These are phyloP conservation scores for Sungouiozyma intestinalis DNA, from an alignment of 805 yeast genomes.

Conservation along the genomic window DNA sequence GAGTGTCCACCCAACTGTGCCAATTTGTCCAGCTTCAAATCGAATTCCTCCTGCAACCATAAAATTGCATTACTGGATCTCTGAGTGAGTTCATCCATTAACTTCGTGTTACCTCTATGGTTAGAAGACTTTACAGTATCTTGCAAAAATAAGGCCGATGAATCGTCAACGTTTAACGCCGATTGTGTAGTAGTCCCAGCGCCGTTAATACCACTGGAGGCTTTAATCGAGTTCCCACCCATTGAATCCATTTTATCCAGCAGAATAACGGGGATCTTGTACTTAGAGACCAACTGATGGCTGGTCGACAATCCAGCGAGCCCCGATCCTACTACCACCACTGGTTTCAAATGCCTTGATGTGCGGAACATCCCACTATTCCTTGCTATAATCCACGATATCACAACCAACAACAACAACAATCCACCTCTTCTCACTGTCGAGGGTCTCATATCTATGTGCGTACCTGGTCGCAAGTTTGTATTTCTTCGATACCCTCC, in stretches of 20 bases:
- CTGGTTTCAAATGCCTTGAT: conserved; percentile 15
- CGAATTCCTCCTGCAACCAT: conserved; percentile 61
- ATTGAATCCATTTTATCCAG: conserved; percentile 39
- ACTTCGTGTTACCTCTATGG: conserved; percentile 44
- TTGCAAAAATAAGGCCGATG: conserved; percentile 45
- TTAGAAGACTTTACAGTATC: conserved; percentile 66
- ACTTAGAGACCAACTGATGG: conserved; percentile 29
- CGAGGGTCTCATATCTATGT: neutral
- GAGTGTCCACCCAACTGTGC: conserved; percentile 78
- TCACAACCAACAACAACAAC: neutral
- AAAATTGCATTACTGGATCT: conserved; percentile 58
- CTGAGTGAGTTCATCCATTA: conserved; percentile 49
- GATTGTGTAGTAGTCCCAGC: conserved; percentile 55
- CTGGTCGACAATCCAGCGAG: conserved; percentile 44
- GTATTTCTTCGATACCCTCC: no score
- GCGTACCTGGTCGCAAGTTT: no score
- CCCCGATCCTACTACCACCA: conserved; percentile 46
- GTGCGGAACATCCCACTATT: neutral
- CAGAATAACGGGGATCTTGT: conserved; percentile 34
- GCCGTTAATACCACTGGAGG: conserved; percentile 61
- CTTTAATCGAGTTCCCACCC: conserved; percentile 55
- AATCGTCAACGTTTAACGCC: conserved; percentile 39
- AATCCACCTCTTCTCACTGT: neutral
- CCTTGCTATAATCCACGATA: neutral
- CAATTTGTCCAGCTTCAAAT: conserved; percentile 55